Conservation (phyloP, 805 yeast species). For the Metschnikowia corniflorae region DNA sequence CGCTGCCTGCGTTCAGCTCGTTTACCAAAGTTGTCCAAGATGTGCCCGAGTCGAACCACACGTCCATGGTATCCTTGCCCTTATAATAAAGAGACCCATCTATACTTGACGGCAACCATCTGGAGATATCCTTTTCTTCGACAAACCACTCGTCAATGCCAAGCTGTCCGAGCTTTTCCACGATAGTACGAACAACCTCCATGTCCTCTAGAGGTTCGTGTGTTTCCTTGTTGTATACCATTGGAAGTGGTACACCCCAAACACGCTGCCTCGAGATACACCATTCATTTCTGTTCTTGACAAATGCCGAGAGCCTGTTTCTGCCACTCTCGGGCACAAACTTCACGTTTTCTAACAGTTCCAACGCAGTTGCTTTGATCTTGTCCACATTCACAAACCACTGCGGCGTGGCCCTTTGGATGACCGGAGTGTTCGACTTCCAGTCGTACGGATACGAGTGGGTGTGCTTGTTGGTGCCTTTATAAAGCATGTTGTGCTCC, state of each 20-base stretch:
- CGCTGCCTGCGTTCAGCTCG: constrained; percentile 28
- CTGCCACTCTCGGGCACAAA: constrained; percentile 75
- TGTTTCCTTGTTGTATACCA: constrained; percentile 54
- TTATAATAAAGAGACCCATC: constrained; percentile 48
- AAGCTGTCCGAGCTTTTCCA: constrained; percentile 47
- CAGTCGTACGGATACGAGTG: constrained; percentile 97
- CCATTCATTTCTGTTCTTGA: constrained; percentile 86
- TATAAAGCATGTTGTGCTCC: constrained; percentile 43
- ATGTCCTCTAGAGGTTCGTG: constrained; percentile 63
- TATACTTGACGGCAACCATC: constrained; percentile 70
- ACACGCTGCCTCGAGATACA: constrained; percentile 93
- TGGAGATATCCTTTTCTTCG: constrained; percentile 44
- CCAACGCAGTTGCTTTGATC: constrained; percentile 60
- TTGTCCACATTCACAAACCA: constrained; percentile 89
- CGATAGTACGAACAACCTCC: constrained; percentile 53
- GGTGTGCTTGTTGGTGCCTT: constrained; percentile 46
- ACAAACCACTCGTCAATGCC: constrained; percentile 86
- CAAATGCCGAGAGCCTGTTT: constrained; percentile 68
- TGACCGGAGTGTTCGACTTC: constrained; percentile 94
- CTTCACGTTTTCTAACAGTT: constrained; percentile 56
- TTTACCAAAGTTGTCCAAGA: constrained; percentile 69
- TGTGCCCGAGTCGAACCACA: constrained; percentile 97
- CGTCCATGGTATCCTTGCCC: constrained; percentile 94
- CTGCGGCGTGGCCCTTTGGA: constrained; percentile 92
- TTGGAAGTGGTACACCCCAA: constrained; percentile 99